Percentiles rank a stretch among this genome's conserved stretches.
Evolutionary conservation across 2,329 filamentous ascomycete genomes (phyloP).

Genomic region (Sporothrix globosa): DNA sequence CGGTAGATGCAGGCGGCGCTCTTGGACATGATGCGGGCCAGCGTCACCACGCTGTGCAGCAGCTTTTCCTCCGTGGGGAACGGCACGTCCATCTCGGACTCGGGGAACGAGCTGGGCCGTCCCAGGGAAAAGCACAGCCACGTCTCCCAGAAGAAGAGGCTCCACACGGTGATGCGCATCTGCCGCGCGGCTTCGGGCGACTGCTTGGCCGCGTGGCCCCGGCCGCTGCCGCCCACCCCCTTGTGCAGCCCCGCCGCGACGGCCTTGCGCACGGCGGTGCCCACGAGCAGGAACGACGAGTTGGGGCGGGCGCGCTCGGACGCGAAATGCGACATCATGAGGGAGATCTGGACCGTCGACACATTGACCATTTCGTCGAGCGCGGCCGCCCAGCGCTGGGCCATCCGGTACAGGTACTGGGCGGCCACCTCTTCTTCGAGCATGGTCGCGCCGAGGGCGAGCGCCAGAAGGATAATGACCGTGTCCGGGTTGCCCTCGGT

Average conservation of each 20-base stretch:
- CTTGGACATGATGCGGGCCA: constrained; percentile 35
- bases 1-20: constrained; percentile 33
- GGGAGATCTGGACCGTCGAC: constrained; percentile 35
- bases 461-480: constrained; percentile 32
- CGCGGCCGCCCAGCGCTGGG: constrained; percentile 31
- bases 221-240: constrained; percentile 30
- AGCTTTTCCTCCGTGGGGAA: constrained; percentile 35
- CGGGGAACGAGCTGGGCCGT: constrained; percentile 35
- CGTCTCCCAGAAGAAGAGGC: constrained; percentile 35
- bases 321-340: constrained; percentile 35
- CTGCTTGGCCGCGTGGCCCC: constrained; percentile 2
- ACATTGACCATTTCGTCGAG: constrained; percentile 37
- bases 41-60: constrained; percentile 31
- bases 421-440: constrained; percentile 34
- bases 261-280: constrained; percentile 34
- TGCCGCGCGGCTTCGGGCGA: constrained; percentile 32
- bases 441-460: constrained; percentile 34
- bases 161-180: constrained; percentile 34
- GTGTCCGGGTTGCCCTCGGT: constrained; percentile 30
- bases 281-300: constrained; percentile 31
- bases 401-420: constrained; percentile 33
- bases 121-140: constrained; percentile 36
- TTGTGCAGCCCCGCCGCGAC: constrained; percentile 36
- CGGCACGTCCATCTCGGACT: constrained; percentile 35
- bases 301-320: constrained; percentile 35